These are phyloP conservation scores for Linum tenue DNA, from an alignment of 345 rosid genomes.

Conservation along the genomic window DNA sequence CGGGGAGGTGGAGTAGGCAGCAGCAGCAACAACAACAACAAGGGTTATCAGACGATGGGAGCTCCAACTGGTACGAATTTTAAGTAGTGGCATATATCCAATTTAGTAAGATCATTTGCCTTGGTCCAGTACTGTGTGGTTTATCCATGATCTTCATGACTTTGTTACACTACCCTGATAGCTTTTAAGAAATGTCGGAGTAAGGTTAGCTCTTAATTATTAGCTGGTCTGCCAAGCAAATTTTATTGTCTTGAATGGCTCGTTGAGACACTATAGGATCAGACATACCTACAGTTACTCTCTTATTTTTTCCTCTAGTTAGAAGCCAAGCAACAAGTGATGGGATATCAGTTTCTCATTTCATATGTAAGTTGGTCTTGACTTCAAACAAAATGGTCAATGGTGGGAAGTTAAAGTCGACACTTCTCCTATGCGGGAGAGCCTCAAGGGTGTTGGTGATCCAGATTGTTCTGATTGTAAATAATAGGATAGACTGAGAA, in stretches of 20 bases:
- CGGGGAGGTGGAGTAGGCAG: background rate
- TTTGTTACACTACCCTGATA: background rate
- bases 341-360: background rate
- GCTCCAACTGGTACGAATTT: background rate
- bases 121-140: background rate
- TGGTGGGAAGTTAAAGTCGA: background rate
- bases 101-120: background rate
- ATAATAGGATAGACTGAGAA: background rate
- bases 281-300: background rate
- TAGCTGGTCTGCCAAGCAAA: background rate
- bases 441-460: background rate
- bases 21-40: background rate
- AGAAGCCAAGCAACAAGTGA: background rate
- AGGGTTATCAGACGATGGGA: conserved; percentile 1
- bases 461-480: background rate
- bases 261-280: background rate
- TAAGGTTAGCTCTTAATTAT: background rate
- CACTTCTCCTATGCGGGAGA: background rate
- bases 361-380: background rate
- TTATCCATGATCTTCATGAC: background rate
- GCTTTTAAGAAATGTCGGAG: background rate
- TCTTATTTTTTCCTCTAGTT: background rate
- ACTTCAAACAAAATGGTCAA: background rate
- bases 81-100: background rate
- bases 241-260: background rate